phyloP scores from a whole-genome alignment of 306 rosid genomes.

The Begonia peltatifolia region DNA sequence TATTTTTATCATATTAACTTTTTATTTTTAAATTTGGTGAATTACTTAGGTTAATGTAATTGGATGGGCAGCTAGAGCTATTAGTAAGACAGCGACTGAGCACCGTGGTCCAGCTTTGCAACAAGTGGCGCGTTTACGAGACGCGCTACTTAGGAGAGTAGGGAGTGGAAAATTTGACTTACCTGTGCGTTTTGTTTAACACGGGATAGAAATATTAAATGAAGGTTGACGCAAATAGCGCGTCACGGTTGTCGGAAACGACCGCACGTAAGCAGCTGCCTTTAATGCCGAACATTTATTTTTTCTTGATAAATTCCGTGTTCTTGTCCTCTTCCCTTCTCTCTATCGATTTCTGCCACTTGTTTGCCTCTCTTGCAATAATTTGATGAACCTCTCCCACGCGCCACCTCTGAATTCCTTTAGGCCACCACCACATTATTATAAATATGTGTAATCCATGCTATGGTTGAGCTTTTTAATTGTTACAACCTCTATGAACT shows the following conservation, averaged over 20 bases:
- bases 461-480: no score
- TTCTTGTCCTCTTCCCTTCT: conserved; percentile 8
- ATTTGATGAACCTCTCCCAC: not conserved
- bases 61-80: not conserved
- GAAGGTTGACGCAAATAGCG: conserved; percentile 28
- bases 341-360: not conserved
- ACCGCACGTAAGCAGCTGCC: conserved; percentile 45
- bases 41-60: conserved; percentile 9
- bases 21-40: not conserved
- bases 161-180: not conserved
- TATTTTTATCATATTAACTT: no score
- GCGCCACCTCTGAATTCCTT: conserved; percentile 11
- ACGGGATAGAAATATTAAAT: conserved; percentile 15
- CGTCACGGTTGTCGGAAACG: conserved; percentile 44
- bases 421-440: no score
- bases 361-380: not conserved
- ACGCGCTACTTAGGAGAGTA: conserved; percentile 2
- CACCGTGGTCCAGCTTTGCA: no score
- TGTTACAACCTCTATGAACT: no score
- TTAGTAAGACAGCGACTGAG: no score
- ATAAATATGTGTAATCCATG: no score
- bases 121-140: not conserved
- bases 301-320: conserved; percentile 33
- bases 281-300: conserved; percentile 45
- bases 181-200: not conserved